A percentile compares a stretch with the other conserved stretches of the same genome.
These are phyloP conservation scores for Saccharomyces hybrid DNA, from an alignment of 1,139 yeast species.

Conservation along the genomic window DNA sequence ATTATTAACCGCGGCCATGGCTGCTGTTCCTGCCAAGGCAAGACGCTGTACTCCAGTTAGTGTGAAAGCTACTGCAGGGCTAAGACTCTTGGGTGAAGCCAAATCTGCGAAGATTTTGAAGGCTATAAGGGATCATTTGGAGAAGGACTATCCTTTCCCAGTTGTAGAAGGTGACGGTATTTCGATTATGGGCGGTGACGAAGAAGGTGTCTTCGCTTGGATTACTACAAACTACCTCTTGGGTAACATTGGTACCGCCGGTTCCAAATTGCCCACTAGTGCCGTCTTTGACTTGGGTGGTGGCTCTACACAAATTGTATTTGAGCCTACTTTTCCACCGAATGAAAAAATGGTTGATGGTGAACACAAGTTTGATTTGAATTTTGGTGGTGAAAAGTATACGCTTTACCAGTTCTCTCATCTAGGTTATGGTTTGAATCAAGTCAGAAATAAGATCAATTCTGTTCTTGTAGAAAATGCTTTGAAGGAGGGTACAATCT, in stretches of 20 bases:
- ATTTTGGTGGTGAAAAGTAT: conserved; percentile 75
- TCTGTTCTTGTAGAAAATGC: conserved; percentile 46
- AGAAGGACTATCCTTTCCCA: conserved; percentile 78
- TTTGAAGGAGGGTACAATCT: conserved; percentile 36
- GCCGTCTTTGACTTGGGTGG: conserved; percentile 98
- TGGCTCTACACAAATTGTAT: conserved; percentile 96
- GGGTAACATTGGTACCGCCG: conserved; percentile 73
- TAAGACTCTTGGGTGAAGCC: conserved; percentile 73
- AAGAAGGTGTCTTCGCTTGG: conserved; percentile 99
- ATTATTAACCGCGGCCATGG: conserved; percentile 63
- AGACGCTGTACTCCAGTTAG: conserved; percentile 86
- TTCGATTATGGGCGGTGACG: conserved; percentile 89
- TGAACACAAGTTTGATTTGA: conserved; percentile 75
- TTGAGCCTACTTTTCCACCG: conserved; percentile 69
- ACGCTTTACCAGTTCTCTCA: conserved; percentile 91
- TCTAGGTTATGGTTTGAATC: conserved; percentile 90
- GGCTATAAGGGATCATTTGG: conserved; percentile 70
- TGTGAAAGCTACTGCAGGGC: conserved; percentile 97
- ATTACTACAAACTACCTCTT: conserved; percentile 86
- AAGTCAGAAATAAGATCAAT: conserved; percentile 82
- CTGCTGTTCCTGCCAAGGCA: conserved; percentile 62
- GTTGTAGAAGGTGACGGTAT: conserved; percentile 81
- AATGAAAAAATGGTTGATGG: conserved; percentile 68
- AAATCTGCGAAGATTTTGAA: conserved; percentile 61
- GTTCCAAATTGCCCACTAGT: conserved; percentile 70